These are phyloP conservation scores for Coix lacrymajobi DNA, from an alignment of 176 grass and related monocot genomes.

Conservation along the genomic window DNA sequence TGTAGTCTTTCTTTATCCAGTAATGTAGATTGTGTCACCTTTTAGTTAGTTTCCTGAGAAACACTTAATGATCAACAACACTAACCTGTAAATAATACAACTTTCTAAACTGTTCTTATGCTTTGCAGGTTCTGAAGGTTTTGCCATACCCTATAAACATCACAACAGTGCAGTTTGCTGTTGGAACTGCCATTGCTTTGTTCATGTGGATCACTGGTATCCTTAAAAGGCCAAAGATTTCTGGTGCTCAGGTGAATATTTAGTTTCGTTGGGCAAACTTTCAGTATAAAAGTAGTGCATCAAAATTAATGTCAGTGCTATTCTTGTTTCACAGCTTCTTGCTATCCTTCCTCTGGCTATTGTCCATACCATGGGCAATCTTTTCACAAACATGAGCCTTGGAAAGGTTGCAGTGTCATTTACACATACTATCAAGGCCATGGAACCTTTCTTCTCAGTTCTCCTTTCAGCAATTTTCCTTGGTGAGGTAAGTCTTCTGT, in stretches of 20 bases:
- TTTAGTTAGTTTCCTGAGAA: neutral
- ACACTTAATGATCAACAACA: neutral
- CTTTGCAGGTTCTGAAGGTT: conserved; percentile 64
- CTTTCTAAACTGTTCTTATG: neutral
- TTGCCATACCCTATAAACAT: conserved; percentile 80
- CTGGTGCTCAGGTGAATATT: conserved; percentile 55
- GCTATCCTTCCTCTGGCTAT: conserved; percentile 79
- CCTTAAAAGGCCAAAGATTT: conserved; percentile 70
- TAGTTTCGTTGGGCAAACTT: neutral
- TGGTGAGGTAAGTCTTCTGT: conserved; percentile 41
- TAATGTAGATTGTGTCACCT: neutral
- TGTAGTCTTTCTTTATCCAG: neutral
- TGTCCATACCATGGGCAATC: conserved; percentile 75
- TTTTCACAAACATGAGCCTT: conserved; percentile 88
- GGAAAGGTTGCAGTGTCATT: conserved; percentile 83
- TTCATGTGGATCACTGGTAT: conserved; percentile 75
- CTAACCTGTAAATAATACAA: neutral
- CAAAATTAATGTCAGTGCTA: neutral
- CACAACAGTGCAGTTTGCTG: conserved; percentile 68
- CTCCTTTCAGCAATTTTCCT: conserved; percentile 78
- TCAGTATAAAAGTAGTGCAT: conserved; percentile 5
- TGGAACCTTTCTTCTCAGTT: conserved; percentile 80
- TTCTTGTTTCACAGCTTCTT: conserved; percentile 44
- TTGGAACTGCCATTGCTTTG: conserved; percentile 49
- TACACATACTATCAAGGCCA: conserved; percentile 83